Percentiles rank a stretch among this genome's conserved stretches.
These are phyloP conservation scores for Lentithecium fluviatile DNA, from an alignment of 495 filamentous ascomycete genomes.

Conservation along the genomic window DNA sequence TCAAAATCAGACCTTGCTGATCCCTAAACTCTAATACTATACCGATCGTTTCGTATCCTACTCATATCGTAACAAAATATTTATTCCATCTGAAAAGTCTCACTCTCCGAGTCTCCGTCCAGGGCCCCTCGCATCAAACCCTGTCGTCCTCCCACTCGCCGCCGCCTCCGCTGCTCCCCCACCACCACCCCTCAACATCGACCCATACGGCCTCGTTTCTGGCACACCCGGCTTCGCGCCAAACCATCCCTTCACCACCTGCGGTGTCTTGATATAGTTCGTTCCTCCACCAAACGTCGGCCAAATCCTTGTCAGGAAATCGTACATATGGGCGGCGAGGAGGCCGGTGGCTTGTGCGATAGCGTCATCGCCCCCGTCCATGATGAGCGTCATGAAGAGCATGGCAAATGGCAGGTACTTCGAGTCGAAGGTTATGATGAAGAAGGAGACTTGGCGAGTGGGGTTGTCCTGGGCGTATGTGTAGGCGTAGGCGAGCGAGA, in stretches of 20 bases:
- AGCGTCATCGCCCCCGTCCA: constrained; percentile 48
- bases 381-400: constrained; percentile 66
- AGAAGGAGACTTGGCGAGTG: constrained; percentile 65
- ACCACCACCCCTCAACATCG: constrained; percentile 44
- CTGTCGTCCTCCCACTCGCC: constrained; percentile 34
- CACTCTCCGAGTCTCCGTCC: constrained; percentile 64
- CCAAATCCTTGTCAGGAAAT: constrained; percentile 80
- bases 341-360: constrained; percentile 65
- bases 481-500: constrained; percentile 76
- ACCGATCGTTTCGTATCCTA: too few species aligned
- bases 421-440: constrained; percentile 73
- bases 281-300: constrained; percentile 77
- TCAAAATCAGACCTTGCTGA: background rate
- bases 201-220: constrained; percentile 58
- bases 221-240: constrained; percentile 42
- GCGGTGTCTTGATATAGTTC: constrained; percentile 69
- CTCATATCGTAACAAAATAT: too few species aligned
- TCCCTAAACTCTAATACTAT: too few species aligned
- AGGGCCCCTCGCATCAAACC: constrained; percentile 56
- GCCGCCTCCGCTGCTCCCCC: constrained; percentile 25
- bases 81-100: too few species aligned
- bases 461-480: constrained; percentile 81
- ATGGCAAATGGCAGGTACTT: constrained; percentile 74
- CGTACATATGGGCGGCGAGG: constrained; percentile 77
- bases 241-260: constrained; percentile 62